Evolutionary conservation across 164 flowering plant species (phyloP), one percentile per base, ranked within the genome.

Genomic region (Cinnamomum chago): DNA sequence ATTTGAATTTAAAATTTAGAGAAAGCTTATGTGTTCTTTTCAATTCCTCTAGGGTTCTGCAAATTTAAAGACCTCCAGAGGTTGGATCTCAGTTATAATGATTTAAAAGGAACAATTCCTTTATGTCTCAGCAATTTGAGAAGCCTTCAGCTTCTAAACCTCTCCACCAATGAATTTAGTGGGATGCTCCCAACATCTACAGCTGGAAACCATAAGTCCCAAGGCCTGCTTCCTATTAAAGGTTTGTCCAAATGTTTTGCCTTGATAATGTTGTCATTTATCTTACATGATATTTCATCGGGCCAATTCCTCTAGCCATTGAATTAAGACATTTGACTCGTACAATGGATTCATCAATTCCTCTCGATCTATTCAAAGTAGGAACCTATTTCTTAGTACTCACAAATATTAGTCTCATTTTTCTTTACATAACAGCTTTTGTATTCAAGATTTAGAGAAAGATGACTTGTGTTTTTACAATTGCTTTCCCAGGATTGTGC

Each of bases 101-200:
- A 17, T 6, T 58, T 75, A 6, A 20, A 75, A 24, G 77, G 72
- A 11, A 33, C 13, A 2, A 23, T 74, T 58, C 72, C 76, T 14
- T 18, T 28, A 30, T 74, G 76, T 65, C 65, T 67, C 72, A 7
- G 51, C 67, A 74, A 74, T 33, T 67, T 74, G 20, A 25, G 58
- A 33, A 50, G 33, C 6, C 76, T 68, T 58, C 55, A 11, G 15
- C 50, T 22, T 6, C 5, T 74, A 7, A 14, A 64, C 23, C 33
- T 64, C 28, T 64, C 67, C 10, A 0, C 1, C 3, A 64, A 64
- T 64, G 5, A 5, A 64, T 11, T 64, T 24, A 22, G 17, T 24
- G 67, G 67, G 47, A 40, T 40, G 47, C 2, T 40, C 47, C 47
- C 0, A 40, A 40, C 9, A 40, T 33, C 40, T 0, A 9, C 47